These are phyloP conservation scores for Vitis rupestris DNA, from an alignment of 164 flowering plant species.

Conservation along the genomic window DNA sequence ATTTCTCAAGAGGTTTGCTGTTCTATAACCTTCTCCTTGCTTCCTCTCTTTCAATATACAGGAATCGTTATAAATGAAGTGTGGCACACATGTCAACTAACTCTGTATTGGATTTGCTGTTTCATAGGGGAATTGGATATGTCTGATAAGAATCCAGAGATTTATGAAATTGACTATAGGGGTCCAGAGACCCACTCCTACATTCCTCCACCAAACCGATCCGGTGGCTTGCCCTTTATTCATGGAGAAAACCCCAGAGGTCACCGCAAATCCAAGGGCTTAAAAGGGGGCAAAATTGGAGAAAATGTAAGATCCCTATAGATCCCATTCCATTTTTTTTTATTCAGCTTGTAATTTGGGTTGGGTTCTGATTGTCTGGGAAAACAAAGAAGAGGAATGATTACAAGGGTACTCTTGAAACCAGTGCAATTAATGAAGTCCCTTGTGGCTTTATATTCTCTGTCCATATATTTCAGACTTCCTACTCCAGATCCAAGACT, in stretches of 20 bases:
- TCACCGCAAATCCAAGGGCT: slow-evolving; percentile 19
- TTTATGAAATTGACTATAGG: slow-evolving; percentile 81
- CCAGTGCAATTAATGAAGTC: no score
- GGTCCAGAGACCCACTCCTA: slow-evolving; percentile 88
- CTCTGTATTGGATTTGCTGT: background rate
- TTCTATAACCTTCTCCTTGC: no score
- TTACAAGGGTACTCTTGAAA: no score
- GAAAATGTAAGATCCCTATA: slow-evolving; percentile 14
- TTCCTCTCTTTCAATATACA: background rate
- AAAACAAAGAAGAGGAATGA: no score
- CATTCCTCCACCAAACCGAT: slow-evolving; percentile 57
- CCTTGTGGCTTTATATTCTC: no score
- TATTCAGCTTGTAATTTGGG: background rate
- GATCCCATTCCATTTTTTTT: background rate
- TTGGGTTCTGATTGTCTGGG: background rate
- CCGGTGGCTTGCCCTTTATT: slow-evolving; percentile 21
- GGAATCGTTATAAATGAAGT: no score
- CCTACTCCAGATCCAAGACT: no score
- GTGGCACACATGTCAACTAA: no score
- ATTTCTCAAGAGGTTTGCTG: no score
- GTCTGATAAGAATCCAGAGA: slow-evolving; percentile 22
- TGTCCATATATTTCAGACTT: no score
- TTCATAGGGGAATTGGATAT: slow-evolving; percentile 13
- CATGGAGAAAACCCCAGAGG: slow-evolving; percentile 13
- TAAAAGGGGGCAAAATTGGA: slow-evolving; percentile 10